Evolutionary conservation across 352 stramenopile species (phyloP), one percentile per base, ranked within the genome.

Genomic region (Thalassiosira sp.): DNA sequence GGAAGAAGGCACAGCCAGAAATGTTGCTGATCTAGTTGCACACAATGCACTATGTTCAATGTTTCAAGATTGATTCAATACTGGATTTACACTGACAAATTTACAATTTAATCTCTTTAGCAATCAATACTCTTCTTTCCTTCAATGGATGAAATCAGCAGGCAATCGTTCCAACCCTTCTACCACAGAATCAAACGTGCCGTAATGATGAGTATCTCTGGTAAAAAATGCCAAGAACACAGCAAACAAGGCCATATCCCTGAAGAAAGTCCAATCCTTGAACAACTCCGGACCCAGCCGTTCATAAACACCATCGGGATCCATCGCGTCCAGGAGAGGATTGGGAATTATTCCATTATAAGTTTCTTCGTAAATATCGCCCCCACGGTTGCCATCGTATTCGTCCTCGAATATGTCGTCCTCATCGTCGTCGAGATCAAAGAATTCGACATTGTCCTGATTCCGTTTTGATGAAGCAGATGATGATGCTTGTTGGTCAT

Each of bases 331-430:
- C 22, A 92, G 66, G 2, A 90, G 48, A 28, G 84, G 76, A 85
- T 92, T 92, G 7, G 83, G 81, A 61, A 92, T 90, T 0, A 91
- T 66, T 18, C 78, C 83, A 66, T 91, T 75, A 42, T 74, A 81
- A 7, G 15, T 66, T 31, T 78, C 42, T 20, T 22, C 56, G 6
- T 51, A 62, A 20, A 24, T 5, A 51, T 66, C 69, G 11, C 31
- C 52, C 25, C 35, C 42, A 10, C 3, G 16, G 18, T 59, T 57
- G 15, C 57, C 48, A 33, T 74, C 56, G 58, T 60, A 66, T n/a
- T 72, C 61, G 28, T 74, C 53, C 6, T 72, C 68, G 53, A 66
- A 70, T 27, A 63, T 37, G 45, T 66, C 61, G 40, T 65, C 33
- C 33, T 74, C 61, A 53, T 65, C 33, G 35, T 74, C 65, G 24